phyloP scores from a whole-genome alignment of 352 stramenopile species.

The Globisporangium nagaii region DNA sequence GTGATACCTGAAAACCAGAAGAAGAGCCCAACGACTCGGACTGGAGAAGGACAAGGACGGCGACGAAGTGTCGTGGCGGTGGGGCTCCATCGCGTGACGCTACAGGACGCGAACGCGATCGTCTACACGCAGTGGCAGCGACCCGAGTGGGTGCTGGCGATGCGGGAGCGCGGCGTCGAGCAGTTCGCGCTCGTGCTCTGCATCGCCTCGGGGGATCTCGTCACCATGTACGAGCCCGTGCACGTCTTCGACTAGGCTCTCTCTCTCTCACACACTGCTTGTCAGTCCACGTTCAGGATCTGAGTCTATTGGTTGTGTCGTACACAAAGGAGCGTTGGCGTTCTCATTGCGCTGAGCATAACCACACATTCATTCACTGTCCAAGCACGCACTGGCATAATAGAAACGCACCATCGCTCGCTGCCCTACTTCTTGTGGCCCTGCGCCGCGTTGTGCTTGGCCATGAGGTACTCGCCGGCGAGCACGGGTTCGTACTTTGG shows the following conservation, averaged over 20 bases:
- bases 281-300: no score
- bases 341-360: no score
- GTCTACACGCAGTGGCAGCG: not conserved
- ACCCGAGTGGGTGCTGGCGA: not conserved
- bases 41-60: no score
- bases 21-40: no score
- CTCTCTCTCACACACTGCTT: no score
- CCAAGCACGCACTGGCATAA: no score
- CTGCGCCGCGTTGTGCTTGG: slow-evolving; percentile 44
- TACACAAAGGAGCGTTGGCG: no score
- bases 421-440: slow-evolving; percentile 16
- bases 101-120: not conserved
- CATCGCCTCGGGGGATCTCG: not conserved
- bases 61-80: not conserved
- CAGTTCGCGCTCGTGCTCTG: not conserved
- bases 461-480: slow-evolving; percentile 62
- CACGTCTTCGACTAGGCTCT: not conserved
- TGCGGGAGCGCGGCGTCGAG: not conserved
- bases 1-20: no score
- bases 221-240: not conserved
- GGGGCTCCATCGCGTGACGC: not conserved
- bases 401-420: not conserved
- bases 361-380: no score
- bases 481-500: slow-evolving; percentile 80
- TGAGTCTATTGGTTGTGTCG: no score